These are phyloP conservation scores for Verbena officinalis DNA, from an alignment of 257 asterid species.

Conservation along the genomic window DNA sequence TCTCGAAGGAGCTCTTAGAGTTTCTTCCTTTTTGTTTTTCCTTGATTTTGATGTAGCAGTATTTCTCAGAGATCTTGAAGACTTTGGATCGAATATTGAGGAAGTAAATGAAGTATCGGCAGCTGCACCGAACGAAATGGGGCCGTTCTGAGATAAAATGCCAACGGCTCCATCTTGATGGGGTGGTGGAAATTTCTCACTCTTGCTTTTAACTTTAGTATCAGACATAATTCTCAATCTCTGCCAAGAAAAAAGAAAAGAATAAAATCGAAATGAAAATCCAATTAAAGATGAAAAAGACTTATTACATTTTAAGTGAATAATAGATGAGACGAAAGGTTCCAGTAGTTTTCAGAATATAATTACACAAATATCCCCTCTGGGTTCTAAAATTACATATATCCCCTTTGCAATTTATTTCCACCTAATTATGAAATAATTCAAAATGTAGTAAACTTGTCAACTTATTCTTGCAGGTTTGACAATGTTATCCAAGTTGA, in stretches of 20 bases:
- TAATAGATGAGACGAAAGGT: no score
- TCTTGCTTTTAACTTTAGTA: conserved; percentile 68
- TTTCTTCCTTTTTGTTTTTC: conserved; percentile 59
- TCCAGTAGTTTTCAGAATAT: neutral
- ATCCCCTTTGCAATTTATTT: no score
- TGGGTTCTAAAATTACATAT: no score
- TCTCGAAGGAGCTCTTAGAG: conserved; percentile 56
- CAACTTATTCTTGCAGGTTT: no score
- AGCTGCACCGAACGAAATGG: conserved; percentile 53
- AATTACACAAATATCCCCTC: no score
- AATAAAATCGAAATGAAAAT: neutral
- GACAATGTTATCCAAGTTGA: no score
- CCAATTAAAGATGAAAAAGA: no score
- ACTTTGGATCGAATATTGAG: conserved; percentile 50
- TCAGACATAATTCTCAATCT: conserved; percentile 65
- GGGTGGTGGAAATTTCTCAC: conserved; percentile 94
- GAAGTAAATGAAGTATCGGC: conserved; percentile 55
- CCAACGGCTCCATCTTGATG: conserved; percentile 87
- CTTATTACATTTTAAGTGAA: no score
- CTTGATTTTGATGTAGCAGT: conserved; percentile 41
- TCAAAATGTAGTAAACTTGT: no score
- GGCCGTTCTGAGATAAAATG: conserved; percentile 51
- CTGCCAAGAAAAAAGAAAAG: conserved; percentile 44
- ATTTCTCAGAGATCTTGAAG: conserved; percentile 48
- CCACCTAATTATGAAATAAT: no score